Base-by-base conservation (phyloP, 2,329 filamentous ascomycete species). In the Hypomyces rosellus region DNA sequence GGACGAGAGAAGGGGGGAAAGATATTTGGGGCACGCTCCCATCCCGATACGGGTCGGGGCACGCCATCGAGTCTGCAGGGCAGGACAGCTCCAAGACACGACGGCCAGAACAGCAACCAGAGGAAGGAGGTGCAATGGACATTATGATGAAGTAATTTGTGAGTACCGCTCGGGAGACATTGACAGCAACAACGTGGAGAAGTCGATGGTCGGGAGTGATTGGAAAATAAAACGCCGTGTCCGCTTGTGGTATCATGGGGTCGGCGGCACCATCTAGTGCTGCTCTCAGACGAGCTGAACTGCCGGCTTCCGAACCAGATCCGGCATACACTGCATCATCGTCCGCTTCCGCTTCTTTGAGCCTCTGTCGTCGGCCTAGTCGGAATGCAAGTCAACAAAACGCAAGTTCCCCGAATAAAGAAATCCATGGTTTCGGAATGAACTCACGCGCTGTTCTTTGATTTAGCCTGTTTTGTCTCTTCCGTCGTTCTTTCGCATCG, bases 111-210 rank as follows among this genome's bases (percentile, higher is more conserved):
- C 56, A 57, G 49, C 52, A 51, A 5, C 18, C 36, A 9, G 48
- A 34, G 7, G 50, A 51, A 12, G 34, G 7, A 5, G 54, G 49
- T 12, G 54, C 48, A 9, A 58, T 49, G 4, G 52, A 47, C 16
- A 33, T 46, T 34, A 58, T 40, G 1, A 58, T 57, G 15, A 57
- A 52, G 52, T 57, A 58, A 48, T 58, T 58, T 46, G 56, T 57
- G 12, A 58, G 48, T 12, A 58, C 34, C 1, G 56, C 56, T 2
- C 55, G 49, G 30, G 55, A 57, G n/a, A 58, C 52, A n/a, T 58
- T 58, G 46, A 58, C 33, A 1, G 52, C 48, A 25, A 57, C 57
- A 42, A 58, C 51, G 44, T 55, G 52, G 8, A 58, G 45, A 25
- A 58, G 54, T n/a, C 51, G 51, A 20, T 55, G 45, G 40, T 58